A percentile compares a stretch with the other conserved stretches of the same genome.
These are phyloP conservation scores for Candida hispaniensis DNA, from an alignment of 805 yeast species.

Conservation along the genomic window DNA sequence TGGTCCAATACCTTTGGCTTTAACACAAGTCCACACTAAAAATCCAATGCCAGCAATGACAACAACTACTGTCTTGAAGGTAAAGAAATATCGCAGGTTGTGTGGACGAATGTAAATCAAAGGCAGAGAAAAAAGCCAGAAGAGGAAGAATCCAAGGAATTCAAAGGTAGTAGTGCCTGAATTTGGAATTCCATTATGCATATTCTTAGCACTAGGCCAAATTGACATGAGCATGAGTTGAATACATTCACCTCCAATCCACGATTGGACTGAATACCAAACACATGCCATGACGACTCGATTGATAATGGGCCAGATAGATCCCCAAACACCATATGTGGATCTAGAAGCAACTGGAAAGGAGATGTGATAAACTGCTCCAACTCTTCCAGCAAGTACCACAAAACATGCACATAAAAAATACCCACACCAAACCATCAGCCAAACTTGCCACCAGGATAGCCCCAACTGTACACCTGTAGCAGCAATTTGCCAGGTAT, in stretches of 20 bases:
- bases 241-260: conserved; percentile 78
- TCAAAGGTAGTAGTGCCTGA: conserved; percentile 60
- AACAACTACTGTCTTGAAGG: conserved; percentile 65
- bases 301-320: conserved; percentile 79
- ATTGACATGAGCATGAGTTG: conserved; percentile 66
- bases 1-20: conserved; percentile 71
- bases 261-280: conserved; percentile 82
- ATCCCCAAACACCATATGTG: conserved; percentile 79
- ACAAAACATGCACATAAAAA: conserved; percentile 58
- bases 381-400: conserved; percentile 62
- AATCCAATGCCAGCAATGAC: conserved; percentile 80
- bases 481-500: conserved; percentile 86
- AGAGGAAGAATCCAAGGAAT: conserved; percentile 66
- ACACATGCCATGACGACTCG: conserved; percentile 79
- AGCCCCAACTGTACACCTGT: conserved; percentile 70
- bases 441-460: conserved; percentile 88
- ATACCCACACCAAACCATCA: conserved; percentile 82
- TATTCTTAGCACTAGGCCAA: conserved; percentile 38
- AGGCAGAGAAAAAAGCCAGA: conserved; percentile 73
- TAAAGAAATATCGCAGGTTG: conserved; percentile 69
- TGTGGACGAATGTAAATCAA: conserved; percentile 77
- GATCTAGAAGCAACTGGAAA: conserved; percentile 78
- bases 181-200: conserved; percentile 41
- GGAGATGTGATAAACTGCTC: conserved; percentile 68
- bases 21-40: conserved; percentile 71